Evolutionary conservation across 306 rosid species (phyloP).

Genomic region (Medicago lupulina): DNA sequence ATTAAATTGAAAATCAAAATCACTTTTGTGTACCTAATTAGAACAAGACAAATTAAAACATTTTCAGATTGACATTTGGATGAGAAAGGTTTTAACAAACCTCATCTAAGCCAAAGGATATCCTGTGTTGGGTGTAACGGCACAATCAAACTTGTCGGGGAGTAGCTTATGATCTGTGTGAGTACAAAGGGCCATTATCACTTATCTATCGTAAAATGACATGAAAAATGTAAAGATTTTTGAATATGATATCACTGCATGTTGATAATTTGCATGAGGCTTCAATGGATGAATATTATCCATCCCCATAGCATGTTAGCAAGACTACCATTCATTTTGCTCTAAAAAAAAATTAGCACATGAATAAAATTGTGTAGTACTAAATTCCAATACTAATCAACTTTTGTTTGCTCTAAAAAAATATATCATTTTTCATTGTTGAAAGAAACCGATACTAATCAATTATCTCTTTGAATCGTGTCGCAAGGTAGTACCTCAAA

Average conservation of each 20-base stretch:
- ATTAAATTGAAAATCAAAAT: background rate
- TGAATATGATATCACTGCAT: conserved; percentile 2
- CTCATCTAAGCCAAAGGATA: conserved; percentile 16
- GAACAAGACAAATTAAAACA: background rate
- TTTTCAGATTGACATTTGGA: background rate
- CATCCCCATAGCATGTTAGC: background rate
- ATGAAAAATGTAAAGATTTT: conserved; percentile 14
- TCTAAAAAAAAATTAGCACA: background rate
- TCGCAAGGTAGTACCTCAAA: too few relatives aligned
- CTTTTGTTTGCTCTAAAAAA: too few relatives aligned
- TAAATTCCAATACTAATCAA: background rate
- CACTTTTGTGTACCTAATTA: background rate
- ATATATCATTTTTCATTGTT: background rate
- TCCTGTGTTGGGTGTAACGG: conserved; percentile 31
- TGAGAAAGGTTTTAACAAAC: background rate
- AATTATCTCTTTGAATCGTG: too few relatives aligned
- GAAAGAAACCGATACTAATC: too few relatives aligned
- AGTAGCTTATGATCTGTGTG: background rate
- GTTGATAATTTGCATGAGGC: conserved; percentile 26
- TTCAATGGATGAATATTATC: conserved; percentile 22
- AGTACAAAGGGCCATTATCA: conserved; percentile 17
- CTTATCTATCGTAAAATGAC: background rate
- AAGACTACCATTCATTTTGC: background rate
- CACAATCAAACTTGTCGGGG: conserved; percentile 47
- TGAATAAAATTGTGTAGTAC: background rate